Evolutionary conservation across 164 flowering plant species (phyloP).

Genomic region (Stephania cephalantha): DNA sequence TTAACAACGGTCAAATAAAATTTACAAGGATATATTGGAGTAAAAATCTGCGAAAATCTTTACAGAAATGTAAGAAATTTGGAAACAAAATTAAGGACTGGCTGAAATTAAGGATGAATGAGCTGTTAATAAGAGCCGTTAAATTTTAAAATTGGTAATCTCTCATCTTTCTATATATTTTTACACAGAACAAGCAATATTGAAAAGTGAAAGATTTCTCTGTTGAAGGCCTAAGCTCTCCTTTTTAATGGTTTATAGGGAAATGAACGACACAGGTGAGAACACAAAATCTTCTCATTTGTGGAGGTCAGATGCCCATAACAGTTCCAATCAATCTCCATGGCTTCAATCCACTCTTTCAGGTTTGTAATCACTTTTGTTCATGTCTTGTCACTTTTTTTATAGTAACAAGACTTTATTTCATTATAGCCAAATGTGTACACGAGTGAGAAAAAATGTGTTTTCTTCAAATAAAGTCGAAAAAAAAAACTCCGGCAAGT

Average conservation of each 20-base stretch:
- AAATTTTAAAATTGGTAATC: not conserved
- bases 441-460: too few relatives aligned
- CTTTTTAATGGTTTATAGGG: not conserved
- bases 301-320: slow-evolving; percentile 20
- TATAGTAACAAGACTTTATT: too few relatives aligned
- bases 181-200: not conserved
- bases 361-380: slow-evolving; percentile 17
- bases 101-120: not conserved
- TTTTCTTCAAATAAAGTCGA: too few relatives aligned
- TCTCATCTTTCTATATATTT: not conserved
- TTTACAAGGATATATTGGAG: not conserved
- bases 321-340: slow-evolving; percentile 21
- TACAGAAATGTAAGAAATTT: not conserved
- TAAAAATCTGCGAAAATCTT: not conserved
- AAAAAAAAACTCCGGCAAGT: too few relatives aligned
- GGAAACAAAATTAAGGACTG: not conserved
- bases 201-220: not conserved
- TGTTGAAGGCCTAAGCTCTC: not conserved
- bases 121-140: not conserved
- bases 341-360: slow-evolving; percentile 37
- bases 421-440: too few relatives aligned
- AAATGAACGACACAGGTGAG: slow-evolving; percentile 5
- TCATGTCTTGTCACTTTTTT: too few relatives aligned
- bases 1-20: not conserved
- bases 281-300: slow-evolving; percentile 11